phyloP scores from a whole-genome alignment of 768 basidiomycete species.

The Termitomyces sp. region DNA sequence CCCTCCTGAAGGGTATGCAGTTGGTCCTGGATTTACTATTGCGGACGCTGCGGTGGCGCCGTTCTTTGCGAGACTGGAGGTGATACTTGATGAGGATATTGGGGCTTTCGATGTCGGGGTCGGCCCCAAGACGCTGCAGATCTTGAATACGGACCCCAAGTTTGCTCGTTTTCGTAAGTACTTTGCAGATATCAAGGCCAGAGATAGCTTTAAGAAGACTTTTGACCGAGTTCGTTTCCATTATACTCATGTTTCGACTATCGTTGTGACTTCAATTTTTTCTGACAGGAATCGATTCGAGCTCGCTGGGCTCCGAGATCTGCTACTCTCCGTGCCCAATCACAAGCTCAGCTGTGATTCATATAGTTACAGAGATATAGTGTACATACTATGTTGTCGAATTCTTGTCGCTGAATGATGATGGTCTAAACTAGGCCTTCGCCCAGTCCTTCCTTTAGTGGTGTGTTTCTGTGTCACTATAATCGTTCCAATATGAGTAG shows the following conservation, averaged over 20 bases:
- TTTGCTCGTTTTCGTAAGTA: constrained; percentile 50
- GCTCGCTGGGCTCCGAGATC: not conserved
- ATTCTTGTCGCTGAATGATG: not conserved
- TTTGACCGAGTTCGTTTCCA: constrained; percentile 43
- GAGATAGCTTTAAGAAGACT: constrained; percentile 50
- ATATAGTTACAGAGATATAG: not conserved
- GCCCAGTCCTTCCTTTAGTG: not conserved
- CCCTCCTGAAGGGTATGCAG: constrained; percentile 39
- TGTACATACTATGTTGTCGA: not conserved
- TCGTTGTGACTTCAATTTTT: not conserved
- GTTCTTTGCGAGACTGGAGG: constrained; percentile 49
- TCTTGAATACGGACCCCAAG: constrained; percentile 35
- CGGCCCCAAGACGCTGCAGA: constrained; percentile 37
- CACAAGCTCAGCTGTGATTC: constrained; percentile 2
- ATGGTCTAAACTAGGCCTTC: not conserved
- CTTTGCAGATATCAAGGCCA: constrained; percentile 35
- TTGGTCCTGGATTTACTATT: constrained; percentile 45
- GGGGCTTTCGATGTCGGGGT: constrained; percentile 45
- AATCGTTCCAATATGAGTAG: not conserved
- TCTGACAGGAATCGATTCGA: not conserved
- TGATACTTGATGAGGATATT: constrained; percentile 41
- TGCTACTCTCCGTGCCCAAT: constrained; percentile 1
- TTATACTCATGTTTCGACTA: no score
- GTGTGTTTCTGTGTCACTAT: not conserved
- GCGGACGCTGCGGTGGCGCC: constrained; percentile 60